Base-by-base conservation (phyloP, 345 rosid genomes). In the Erysimum cheiranthoides region DNA sequence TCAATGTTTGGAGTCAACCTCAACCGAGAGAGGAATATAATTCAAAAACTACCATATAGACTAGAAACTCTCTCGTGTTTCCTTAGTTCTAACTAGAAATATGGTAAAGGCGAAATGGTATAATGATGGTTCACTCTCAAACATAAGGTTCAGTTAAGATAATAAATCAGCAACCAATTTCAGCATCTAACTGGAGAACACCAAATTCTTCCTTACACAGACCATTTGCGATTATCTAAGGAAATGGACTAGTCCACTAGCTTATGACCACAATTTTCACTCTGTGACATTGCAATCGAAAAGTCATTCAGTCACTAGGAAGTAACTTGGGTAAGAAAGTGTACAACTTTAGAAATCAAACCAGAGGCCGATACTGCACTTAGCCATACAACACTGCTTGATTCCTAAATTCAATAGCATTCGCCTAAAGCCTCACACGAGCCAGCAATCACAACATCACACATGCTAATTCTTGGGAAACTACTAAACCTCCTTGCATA, bases 351-450 rank as follows among this genome's bases (percentile, higher is more conserved):
- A 18, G 21, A 50, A 21, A 28, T 38, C 36, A 59, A 60, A 21
- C 56, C 47, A 60, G 57, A 51, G 18, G 32, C 64, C 74, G 52
- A 60, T 51, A 10, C 17, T 59, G 31, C 45, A 68, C 49, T 28
- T 60, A 40, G 21, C 58, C 51, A 53, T 31, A 30, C 8, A 31
- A 61, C 18, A 32, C 59, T 8, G 16, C 16, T 65, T 34, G 42
- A 30, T 65, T 16, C 56, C 43, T 46, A 5, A 65, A 65, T 47
- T 65, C 42, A 6, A 5, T 31, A 47, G 7, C 17, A 49, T 32
- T 49, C 32, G 42, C 28, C 45, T 47, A 32, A 32, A 50, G 71
- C 46, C 46, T 35, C 35, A 14, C 32, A 53, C 14, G 35, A 36
- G 10, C 36, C 47, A 12, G 30, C 31, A 32, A 47, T 31, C 34